phyloP scores from a whole-genome alignment of 768 basidiomycete species.

The Rhodotorula babjevae region DNA sequence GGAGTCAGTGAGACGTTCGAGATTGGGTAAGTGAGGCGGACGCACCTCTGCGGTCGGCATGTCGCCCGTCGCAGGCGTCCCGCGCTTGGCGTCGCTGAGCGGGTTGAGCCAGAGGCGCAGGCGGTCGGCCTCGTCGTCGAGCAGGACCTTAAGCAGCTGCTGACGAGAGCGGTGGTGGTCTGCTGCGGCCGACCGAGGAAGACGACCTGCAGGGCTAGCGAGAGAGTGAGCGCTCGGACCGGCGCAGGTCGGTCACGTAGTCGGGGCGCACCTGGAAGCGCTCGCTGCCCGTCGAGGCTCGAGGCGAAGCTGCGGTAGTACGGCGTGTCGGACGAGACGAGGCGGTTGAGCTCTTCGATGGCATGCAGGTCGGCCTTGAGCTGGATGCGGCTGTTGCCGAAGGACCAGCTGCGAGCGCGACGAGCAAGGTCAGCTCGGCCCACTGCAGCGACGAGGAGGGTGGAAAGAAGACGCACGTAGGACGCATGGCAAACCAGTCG shows the following conservation, averaged over 20 bases:
- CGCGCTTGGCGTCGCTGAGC: constrained; percentile 66
- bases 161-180: constrained; percentile 63
- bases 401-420: constrained; percentile 69
- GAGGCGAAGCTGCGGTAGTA: constrained; percentile 39
- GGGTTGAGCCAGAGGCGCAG: constrained; percentile 88
- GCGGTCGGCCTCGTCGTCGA: constrained; percentile 84
- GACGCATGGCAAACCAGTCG: constrained; percentile 84
- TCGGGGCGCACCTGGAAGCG: constrained; percentile 43
- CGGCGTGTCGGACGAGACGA: constrained; percentile 31
- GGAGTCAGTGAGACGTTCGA: too few relatives aligned
- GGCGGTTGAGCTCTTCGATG: constrained; percentile 65
- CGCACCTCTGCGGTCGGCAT: constrained; percentile 26
- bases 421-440: neutral
- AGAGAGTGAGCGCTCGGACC: neutral
- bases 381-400: constrained; percentile 87
- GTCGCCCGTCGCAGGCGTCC: constrained; percentile 51
- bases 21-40: neutral
- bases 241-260: too few relatives aligned
- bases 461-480: neutral
- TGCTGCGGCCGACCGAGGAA: constrained; percentile 54
- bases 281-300: constrained; percentile 49
- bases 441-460: too few relatives aligned
- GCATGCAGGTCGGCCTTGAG: constrained; percentile 82
- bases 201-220: constrained; percentile 32
- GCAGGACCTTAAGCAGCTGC: constrained; percentile 70